Evolutionary conservation across 805 yeast genomes (phyloP).

Genomic region (Saccharomyces jurei): DNA sequence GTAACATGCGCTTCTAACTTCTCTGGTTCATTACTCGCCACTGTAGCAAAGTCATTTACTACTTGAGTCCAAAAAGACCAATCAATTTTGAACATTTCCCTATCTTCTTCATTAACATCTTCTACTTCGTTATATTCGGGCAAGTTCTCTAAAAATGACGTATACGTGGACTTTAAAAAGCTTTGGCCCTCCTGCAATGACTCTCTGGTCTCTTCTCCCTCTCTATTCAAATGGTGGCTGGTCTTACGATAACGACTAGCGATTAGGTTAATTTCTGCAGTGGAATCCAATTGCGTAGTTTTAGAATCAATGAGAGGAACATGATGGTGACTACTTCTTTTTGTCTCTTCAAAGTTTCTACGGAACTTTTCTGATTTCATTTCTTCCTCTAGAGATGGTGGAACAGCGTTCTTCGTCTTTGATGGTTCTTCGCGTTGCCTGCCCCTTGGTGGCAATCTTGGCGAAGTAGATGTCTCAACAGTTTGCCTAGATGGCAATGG

Average conservation of each 20-base stretch:
- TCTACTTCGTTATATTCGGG: conserved; percentile 18
- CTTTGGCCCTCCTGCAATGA: conserved; percentile 42
- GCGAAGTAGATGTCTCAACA: background rate
- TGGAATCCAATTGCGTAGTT: conserved; percentile 19
- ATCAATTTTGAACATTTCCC: conserved; percentile 38
- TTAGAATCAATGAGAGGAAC: conserved; percentile 1
- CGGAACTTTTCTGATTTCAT: conserved; percentile 23
- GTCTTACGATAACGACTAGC: conserved; percentile 53
- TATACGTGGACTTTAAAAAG: conserved; percentile 32
- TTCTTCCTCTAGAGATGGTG: conserved; percentile 28
- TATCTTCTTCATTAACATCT: conserved; percentile 7
- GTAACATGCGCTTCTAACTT: conserved; percentile 54
- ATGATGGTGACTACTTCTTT: conserved; percentile 6
- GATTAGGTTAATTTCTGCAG: conserved; percentile 49
- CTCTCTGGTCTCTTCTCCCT: conserved; percentile 45
- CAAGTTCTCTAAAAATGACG: conserved; percentile 11
- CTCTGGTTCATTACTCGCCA: conserved; percentile 55
- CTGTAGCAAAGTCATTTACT: conserved; percentile 64
- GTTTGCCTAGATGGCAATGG: conserved; percentile 25
- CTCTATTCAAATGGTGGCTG: conserved; percentile 41
- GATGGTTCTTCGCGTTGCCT: background rate
- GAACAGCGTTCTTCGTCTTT: conserved; percentile 16
- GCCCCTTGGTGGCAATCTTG: conserved; percentile 1
- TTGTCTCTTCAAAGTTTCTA: conserved; percentile 19
- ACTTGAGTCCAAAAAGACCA: conserved; percentile 88